Conservation (phyloP, 345 rosid genomes). For the Punica granatum region DNA sequence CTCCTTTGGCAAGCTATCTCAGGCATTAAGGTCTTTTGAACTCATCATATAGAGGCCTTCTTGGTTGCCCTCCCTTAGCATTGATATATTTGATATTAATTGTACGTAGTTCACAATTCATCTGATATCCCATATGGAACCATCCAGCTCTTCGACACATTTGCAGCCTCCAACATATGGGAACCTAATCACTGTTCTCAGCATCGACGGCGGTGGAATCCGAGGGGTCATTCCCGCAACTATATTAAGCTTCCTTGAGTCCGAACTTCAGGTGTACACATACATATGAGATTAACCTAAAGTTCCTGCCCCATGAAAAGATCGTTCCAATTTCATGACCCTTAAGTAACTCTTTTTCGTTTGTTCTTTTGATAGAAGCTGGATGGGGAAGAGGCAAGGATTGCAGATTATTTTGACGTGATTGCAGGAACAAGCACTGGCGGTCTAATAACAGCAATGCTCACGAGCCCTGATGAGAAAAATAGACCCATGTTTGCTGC, state of each 20-base stretch:
- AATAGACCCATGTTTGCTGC: slow-evolving; percentile 20
- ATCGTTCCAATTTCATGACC: not conserved
- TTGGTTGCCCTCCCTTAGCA: too few species aligned
- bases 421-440: slow-evolving; percentile 24
- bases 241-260: slow-evolving; percentile 13
- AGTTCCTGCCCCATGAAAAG: not conserved
- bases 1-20: not conserved
- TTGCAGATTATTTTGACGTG: slow-evolving; percentile 25
- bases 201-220: slow-evolving; percentile 18
- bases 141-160: not conserved
- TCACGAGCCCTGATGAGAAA: slow-evolving; percentile 16
- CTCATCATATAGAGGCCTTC: too few species aligned
- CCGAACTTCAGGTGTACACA: slow-evolving; percentile 15
- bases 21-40: too few species aligned
- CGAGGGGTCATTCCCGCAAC: slow-evolving; percentile 18
- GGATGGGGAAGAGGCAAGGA: slow-evolving; percentile 25
- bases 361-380: slow-evolving; percentile 10
- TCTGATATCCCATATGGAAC: not conserved
- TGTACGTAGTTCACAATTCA: not conserved
- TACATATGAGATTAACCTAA: not conserved
- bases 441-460: slow-evolving; percentile 25
- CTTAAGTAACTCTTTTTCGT: not conserved
- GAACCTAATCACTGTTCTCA: slow-evolving; percentile 13
- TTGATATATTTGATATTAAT: too few species aligned
- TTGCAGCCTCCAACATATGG: not conserved